Evolutionary conservation across 1,284 basidiomycete species (phyloP).

Genomic region (Austroboletus olivaceoglutinosus): DNA sequence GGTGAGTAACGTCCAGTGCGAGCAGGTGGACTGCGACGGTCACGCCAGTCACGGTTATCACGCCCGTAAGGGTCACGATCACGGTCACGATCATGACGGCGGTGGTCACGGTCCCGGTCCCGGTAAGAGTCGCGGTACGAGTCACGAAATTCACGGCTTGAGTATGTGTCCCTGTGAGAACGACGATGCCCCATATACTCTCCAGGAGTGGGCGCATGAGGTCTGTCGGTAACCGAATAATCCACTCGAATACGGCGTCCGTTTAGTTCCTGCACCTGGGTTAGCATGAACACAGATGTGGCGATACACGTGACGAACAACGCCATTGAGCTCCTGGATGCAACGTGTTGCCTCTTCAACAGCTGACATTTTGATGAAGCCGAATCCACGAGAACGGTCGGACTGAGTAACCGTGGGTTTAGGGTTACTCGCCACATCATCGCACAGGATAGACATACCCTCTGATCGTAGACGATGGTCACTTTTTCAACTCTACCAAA

Average conservation of each 20-base stretch:
- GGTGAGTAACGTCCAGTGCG: conserved; percentile 66
- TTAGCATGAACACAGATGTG: conserved; percentile 12
- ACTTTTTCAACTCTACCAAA: conserved; percentile 94
- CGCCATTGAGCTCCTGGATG: conserved; percentile 89
- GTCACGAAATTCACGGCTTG: conserved; percentile 44
- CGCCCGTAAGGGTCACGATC: conserved; percentile 60
- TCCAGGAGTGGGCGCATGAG: conserved; percentile 95
- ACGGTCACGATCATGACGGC: conserved; percentile 50
- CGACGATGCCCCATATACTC: conserved; percentile 96
- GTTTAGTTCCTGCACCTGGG: conserved; percentile 72
- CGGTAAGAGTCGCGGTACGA: conserved; percentile 51
- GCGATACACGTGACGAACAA: conserved; percentile 54
- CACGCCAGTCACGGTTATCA: conserved; percentile 57
- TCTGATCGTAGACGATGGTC: conserved; percentile 97
- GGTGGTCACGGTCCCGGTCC: conserved; percentile 50
- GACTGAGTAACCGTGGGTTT: conserved; percentile 52
- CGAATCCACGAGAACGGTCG: conserved; percentile 95
- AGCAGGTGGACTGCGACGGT: conserved; percentile 67
- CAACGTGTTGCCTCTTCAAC: conserved; percentile 85
- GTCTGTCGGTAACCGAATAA: conserved; percentile 90
- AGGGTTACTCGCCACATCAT: conserved; percentile 9
- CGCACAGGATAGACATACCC: conserved; percentile 55
- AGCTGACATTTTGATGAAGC: conserved; percentile 92
- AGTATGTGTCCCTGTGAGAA: conserved; percentile 54
- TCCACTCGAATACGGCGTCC: conserved; percentile 96